Base-by-base conservation (phyloP, 2,329 filamentous ascomycete species). In the Trichoderma sp. region DNA sequence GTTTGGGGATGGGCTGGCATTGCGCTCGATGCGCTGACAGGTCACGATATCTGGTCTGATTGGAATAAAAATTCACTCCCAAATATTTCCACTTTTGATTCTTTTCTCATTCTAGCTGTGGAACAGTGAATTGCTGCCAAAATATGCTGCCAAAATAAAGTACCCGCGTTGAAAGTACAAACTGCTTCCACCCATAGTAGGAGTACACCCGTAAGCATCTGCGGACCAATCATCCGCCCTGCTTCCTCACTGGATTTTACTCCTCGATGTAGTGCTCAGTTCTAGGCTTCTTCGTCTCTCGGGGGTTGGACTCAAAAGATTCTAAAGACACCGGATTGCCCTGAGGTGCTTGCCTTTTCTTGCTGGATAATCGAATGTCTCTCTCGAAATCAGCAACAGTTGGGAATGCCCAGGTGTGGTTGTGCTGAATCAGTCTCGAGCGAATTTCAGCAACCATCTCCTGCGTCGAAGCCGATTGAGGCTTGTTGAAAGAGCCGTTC, bases 391-490 rank as follows among this genome's bases (percentile, higher is more conserved):
- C 81, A 9, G 77, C 78, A 27, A 83, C 76, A 0, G 77, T 80
- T 14, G 79, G 80, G 6, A 82, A 75, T 9, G 60, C 75, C 78
- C 77, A 79, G 18, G 65, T 66, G 1, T 71, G 74, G 16, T 67
- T 67, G 1, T 71, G 74, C 29, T 76, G 62, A 8, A 82, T 56
- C n/a, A 82, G 65, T 16, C 77, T 75, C 11, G 79, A 79, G 7
- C 79, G 79, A 29, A 84, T 82, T 59, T 82, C 78, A 56, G 82
- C 80, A 12, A 82, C 77, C 59, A 81, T 75, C 31, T 75, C 74
- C 60, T 77, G 78, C 12, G 77, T 79, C 24, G 60, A 73, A 41
- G 53, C 7, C 53, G 59, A 67, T 64, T 63, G 27, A 71, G 16
- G 31, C 53, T 29, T 65, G 14, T 38, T 31, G 12, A 59, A 29